phyloP scores from a whole-genome alignment of 2,329 filamentous ascomycete genomes.

The Curvularia lunata region DNA sequence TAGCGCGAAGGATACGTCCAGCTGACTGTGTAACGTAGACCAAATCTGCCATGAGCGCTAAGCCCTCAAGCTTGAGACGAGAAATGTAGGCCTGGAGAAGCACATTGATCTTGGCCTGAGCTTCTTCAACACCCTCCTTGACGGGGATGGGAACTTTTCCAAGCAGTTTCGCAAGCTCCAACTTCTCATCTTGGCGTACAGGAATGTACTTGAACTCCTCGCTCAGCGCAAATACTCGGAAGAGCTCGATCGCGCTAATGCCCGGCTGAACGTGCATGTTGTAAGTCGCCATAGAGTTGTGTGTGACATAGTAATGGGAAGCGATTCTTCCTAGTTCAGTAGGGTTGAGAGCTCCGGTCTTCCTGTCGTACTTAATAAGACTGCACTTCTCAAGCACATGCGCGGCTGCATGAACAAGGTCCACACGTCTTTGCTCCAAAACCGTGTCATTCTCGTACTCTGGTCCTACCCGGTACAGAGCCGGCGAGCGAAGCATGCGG shows the following conservation, averaged over 20 bases:
- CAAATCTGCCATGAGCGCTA: slow-evolving; percentile 97
- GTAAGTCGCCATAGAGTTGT: slow-evolving; percentile 96
- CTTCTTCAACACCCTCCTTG: slow-evolving; percentile 96
- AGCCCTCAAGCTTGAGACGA: slow-evolving; percentile 86
- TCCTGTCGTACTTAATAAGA: slow-evolving; percentile 94
- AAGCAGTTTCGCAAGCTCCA: slow-evolving; percentile 91
- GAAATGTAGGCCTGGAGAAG: slow-evolving; percentile 96
- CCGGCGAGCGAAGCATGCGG: slow-evolving; percentile 94
- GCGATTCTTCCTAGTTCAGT: slow-evolving; percentile 95
- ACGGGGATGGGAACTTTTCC: slow-evolving; percentile 92
- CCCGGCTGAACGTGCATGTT: slow-evolving; percentile 93
- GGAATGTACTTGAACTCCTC: slow-evolving; percentile 99
- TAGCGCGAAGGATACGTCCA: slow-evolving; percentile 89
- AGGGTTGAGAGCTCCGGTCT: slow-evolving; percentile 82
- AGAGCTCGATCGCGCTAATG: slow-evolving; percentile 92
- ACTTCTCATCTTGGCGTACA: slow-evolving; percentile 94
- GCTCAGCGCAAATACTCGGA: slow-evolving; percentile 93
- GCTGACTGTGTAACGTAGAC: slow-evolving; percentile 99
- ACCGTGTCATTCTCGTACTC: slow-evolving; percentile 94
- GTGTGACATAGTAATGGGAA: slow-evolving; percentile 97
- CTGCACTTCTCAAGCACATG: slow-evolving; percentile 84
- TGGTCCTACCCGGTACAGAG: slow-evolving; percentile 91
- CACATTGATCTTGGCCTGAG: slow-evolving; percentile 97
- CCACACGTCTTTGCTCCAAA: slow-evolving; percentile 95
- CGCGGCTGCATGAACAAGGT: slow-evolving; percentile 93